Percentiles rank a stretch among this genome's conserved stretches.
These are phyloP conservation scores for Kondoa malvinella DNA, from an alignment of 768 basidiomycete species.

Conservation along the genomic window DNA sequence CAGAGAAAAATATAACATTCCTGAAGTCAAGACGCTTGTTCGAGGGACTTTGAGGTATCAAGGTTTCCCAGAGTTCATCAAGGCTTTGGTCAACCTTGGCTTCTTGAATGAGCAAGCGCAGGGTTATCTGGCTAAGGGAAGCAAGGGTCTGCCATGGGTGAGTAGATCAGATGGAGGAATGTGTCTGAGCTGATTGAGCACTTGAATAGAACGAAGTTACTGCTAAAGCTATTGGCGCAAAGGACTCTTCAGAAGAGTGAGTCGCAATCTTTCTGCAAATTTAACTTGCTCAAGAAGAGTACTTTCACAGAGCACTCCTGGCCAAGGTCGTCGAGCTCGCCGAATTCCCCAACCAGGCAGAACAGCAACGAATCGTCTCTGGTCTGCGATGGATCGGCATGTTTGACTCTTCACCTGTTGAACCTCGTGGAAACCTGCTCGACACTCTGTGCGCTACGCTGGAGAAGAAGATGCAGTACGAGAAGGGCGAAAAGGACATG, in stretches of 20 bases:
- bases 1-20: constrained; percentile 77
- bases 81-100: constrained; percentile 66
- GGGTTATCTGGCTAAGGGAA: constrained; percentile 47
- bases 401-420: constrained; percentile 47
- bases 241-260: constrained; percentile 53
- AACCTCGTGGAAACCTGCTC: constrained; percentile 53
- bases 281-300: not conserved
- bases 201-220: constrained; percentile 44
- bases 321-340: constrained; percentile 52
- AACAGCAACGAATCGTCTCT: constrained; percentile 61
- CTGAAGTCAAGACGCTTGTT: constrained; percentile 79
- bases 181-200: not conserved
- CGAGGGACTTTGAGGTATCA: constrained; percentile 88
- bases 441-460: constrained; percentile 83
- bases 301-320: constrained; percentile 47
- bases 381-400: constrained; percentile 88
- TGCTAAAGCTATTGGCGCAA: constrained; percentile 53
- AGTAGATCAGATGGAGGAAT: not conserved
- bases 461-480: constrained; percentile 84
- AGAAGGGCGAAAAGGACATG: constrained; percentile 74
- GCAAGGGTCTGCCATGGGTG: constrained; percentile 56
- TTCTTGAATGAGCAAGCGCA: constrained; percentile 62
- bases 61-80: constrained; percentile 91
- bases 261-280: constrained; percentile 18
- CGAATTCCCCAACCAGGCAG: constrained; percentile 51